Conservation (phyloP, 768 basidiomycete species). For the Collybia sp. region DNA sequence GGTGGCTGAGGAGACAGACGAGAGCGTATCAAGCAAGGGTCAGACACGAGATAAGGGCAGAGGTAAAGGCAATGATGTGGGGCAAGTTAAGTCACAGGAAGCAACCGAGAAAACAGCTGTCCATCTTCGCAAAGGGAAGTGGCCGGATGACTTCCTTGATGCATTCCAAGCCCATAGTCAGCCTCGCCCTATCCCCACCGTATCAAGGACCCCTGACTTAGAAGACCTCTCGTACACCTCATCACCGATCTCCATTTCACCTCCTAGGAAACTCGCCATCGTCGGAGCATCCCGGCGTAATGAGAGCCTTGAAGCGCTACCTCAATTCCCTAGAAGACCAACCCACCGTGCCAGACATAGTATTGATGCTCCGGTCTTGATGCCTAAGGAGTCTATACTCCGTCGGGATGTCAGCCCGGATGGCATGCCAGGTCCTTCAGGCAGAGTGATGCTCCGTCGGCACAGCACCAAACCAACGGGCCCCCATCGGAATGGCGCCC, state of each 20-base stretch:
- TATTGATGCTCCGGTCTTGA: constrained; percentile 46
- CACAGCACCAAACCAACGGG: constrained; percentile 47
- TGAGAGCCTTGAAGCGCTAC: constrained; percentile 42
- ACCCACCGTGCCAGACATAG: constrained; percentile 63
- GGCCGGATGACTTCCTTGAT: constrained; percentile 79
- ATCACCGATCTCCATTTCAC: constrained; percentile 35
- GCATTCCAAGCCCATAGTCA: constrained; percentile 38
- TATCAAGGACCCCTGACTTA: constrained; percentile 20
- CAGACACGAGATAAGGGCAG: constrained; percentile 15
- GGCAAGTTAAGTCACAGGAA: constrained; percentile 12
- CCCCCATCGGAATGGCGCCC: constrained; percentile 39
- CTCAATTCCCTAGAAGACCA: constrained; percentile 51
- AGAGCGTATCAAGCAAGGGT: constrained; percentile 42
- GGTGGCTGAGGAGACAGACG: constrained; percentile 70
- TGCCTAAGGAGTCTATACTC: constrained; percentile 44
- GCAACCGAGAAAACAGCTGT: constrained; percentile 35
- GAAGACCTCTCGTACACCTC: constrained; percentile 16
- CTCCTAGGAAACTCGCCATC: constrained; percentile 53
- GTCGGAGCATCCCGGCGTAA: constrained; percentile 38
- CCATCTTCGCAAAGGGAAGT: constrained; percentile 72
- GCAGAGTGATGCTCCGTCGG: constrained; percentile 50
- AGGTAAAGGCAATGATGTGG: constrained; percentile 13
- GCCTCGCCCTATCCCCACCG: constrained; percentile 21
- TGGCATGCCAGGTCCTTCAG: constrained; percentile 27
- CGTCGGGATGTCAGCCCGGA: constrained; percentile 61